These are phyloP conservation scores for Zanthoxylum bungeanum DNA, from an alignment of 345 rosid genomes.

Conservation along the genomic window DNA sequence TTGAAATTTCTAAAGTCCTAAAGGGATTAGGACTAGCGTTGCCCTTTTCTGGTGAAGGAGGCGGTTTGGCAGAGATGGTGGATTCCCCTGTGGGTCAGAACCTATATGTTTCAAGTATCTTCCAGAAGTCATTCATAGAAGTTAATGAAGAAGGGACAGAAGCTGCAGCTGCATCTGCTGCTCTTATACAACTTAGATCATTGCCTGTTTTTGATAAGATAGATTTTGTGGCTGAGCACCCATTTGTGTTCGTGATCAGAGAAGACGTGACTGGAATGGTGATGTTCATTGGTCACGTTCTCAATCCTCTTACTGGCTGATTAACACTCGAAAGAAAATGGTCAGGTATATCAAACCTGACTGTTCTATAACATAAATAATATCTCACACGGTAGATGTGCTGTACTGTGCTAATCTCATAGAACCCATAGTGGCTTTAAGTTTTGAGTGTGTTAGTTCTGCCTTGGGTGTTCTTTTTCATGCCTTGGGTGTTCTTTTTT, in stretches of 20 bases:
- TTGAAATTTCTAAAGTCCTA: constrained; percentile 48
- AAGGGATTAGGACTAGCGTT: constrained; percentile 47
- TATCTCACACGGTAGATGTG: not conserved
- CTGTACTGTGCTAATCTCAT: not conserved
- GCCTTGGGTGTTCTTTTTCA: not conserved
- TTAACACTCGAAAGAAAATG: not conserved
- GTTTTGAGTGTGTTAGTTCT: not conserved
- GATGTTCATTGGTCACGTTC: constrained; percentile 55
- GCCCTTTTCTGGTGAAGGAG: constrained; percentile 55
- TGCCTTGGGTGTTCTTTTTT: not conserved
- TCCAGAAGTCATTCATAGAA: constrained; percentile 62
- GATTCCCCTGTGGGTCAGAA: constrained; percentile 41
- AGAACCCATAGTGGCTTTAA: not conserved
- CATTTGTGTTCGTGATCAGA: constrained; percentile 56
- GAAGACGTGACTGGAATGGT: constrained; percentile 59
- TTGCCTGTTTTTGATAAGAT: constrained; percentile 8
- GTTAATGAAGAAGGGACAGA: constrained; percentile 83
- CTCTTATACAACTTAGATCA: constrained; percentile 17
- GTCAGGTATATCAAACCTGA: constrained; percentile 13
- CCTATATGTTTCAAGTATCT: constrained; percentile 45
- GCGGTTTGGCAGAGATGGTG: constrained; percentile 59
- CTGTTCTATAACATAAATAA: not conserved
- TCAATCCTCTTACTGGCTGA: constrained; percentile 42
- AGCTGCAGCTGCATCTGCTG: constrained; percentile 66
- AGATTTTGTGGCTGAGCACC: constrained; percentile 75